Conservation (phyloP, 805 yeast genomes). For the Metschnikowia gelsemii region DNA sequence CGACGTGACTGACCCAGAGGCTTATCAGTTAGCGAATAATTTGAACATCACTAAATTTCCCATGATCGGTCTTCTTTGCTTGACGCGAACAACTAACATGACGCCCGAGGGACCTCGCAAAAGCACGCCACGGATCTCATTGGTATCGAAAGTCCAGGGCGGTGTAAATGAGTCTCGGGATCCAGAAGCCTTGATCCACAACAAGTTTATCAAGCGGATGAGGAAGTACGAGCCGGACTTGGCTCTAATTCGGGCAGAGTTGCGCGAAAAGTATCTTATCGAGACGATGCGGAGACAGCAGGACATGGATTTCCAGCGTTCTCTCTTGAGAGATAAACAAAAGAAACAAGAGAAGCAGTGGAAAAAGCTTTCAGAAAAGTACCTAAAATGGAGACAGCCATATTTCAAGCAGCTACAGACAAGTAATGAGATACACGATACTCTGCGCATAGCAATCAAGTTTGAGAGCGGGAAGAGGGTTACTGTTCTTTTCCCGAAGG, state of each 20-base stretch:
- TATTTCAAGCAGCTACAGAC: slow-evolving; percentile 28
- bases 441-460: slow-evolving; percentile 69
- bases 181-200: slow-evolving; percentile 31
- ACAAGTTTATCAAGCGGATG: slow-evolving; percentile 45
- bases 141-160: slow-evolving; percentile 67
- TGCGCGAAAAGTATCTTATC: slow-evolving; percentile 57
- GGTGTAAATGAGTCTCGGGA: slow-evolving; percentile 44
- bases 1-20: slow-evolving; percentile 75
- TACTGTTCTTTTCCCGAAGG: slow-evolving; percentile 33
- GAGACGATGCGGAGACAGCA: slow-evolving; percentile 66
- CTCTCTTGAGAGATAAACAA: slow-evolving; percentile 65
- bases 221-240: slow-evolving; percentile 63
- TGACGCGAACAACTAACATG: slow-evolving; percentile 55
- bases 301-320: slow-evolving; percentile 71
- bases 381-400: slow-evolving; percentile 30
- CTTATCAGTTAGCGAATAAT: slow-evolving; percentile 76
- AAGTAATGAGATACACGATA: slow-evolving; percentile 18
- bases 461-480: slow-evolving; percentile 62
- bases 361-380: slow-evolving; percentile 39
- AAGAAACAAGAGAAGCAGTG: slow-evolving; percentile 35
- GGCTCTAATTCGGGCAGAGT: slow-evolving; percentile 57
- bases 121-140: slow-evolving; percentile 55
- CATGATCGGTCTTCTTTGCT: slow-evolving; percentile 72
- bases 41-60: slow-evolving; percentile 75
- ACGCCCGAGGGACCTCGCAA: slow-evolving; percentile 56